Conservation (phyloP, 441 rosid species). For the Gossypium davidsonii region DNA sequence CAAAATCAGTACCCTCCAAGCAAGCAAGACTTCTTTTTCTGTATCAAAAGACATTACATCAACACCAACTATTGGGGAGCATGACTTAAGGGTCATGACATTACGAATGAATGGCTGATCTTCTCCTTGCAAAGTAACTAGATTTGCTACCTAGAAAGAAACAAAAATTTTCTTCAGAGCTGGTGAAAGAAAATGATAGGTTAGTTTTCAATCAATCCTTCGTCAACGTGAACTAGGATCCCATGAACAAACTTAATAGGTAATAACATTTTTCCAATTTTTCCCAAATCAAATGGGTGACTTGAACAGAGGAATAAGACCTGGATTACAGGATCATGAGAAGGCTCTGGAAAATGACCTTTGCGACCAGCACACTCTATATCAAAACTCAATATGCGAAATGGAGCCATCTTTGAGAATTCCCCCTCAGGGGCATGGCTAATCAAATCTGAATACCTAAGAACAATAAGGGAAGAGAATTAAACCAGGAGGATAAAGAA, state of each 20-base stretch:
- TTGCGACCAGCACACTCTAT: slow-evolving; percentile 99
- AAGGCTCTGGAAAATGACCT: slow-evolving; percentile 99
- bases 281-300: slow-evolving; percentile 4
- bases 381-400: slow-evolving; percentile 93
- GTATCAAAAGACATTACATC: slow-evolving; percentile 89
- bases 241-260: slow-evolving; percentile 9
- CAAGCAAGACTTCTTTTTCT: slow-evolving; percentile 82
- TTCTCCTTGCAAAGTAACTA: slow-evolving; percentile 93
- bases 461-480: slow-evolving; percentile 32
- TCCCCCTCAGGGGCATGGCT: slow-evolving; percentile 91
- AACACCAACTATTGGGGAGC: slow-evolving; percentile 87
- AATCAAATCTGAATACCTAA: slow-evolving; percentile 71
- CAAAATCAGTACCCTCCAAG: slow-evolving; percentile 84
- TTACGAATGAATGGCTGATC: slow-evolving; percentile 79
- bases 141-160: slow-evolving; percentile 76
- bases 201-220: slow-evolving; percentile 1
- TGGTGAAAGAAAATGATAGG: slow-evolving; percentile 10
- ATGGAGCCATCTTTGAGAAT: slow-evolving; percentile 97
- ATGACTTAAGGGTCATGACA: slow-evolving; percentile 92
- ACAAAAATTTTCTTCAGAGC: slow-evolving; percentile 15
- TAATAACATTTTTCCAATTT: not conserved
- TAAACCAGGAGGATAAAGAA: slow-evolving; percentile 5
- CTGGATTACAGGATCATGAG: slow-evolving; percentile 98
- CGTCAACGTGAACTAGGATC: not conserved
- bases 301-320: slow-evolving; percentile 30